Conservation (phyloP, 306 rosid species). For the Argentina anserina region DNA sequence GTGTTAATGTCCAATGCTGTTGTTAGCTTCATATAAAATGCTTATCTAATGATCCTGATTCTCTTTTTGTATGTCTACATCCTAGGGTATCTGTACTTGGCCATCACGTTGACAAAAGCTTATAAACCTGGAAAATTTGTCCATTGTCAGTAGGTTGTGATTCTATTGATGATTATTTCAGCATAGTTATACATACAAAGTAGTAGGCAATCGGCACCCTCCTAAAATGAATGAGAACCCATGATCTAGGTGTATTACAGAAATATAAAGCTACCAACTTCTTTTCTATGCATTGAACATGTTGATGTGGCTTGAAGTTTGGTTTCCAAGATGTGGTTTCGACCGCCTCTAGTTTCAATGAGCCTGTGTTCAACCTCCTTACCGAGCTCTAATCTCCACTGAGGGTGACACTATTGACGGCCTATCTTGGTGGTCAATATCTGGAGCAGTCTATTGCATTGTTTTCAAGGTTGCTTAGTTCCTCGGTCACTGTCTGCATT, state of each 20-base stretch:
- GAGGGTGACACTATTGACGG: conserved; percentile 1
- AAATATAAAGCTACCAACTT: background rate
- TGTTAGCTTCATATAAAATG: background rate
- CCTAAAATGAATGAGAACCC: conserved; percentile 1
- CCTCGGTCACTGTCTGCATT: conserved; percentile 49
- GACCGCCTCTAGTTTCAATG: conserved; percentile 18
- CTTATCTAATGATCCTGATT: background rate
- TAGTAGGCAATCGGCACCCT: background rate
- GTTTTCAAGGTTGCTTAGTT: conserved; percentile 34
- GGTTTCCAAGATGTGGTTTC: background rate
- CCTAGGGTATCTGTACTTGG: background rate
- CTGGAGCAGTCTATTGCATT: background rate
- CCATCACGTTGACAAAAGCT: too few relatives aligned
- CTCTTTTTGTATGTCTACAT: background rate
- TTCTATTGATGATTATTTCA: background rate
- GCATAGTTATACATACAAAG: background rate
- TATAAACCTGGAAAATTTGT: background rate
- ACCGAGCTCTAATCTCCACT: background rate
- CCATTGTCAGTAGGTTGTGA: background rate
- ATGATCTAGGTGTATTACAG: background rate
- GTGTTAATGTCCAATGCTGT: background rate
- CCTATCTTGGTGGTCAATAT: background rate
- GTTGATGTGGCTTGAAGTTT: background rate
- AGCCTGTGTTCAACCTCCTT: conserved; percentile 12
- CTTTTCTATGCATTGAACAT: background rate